Base-by-base conservation (phyloP, 805 yeast genomes). In the Wickerhamomyces canadensis region DNA sequence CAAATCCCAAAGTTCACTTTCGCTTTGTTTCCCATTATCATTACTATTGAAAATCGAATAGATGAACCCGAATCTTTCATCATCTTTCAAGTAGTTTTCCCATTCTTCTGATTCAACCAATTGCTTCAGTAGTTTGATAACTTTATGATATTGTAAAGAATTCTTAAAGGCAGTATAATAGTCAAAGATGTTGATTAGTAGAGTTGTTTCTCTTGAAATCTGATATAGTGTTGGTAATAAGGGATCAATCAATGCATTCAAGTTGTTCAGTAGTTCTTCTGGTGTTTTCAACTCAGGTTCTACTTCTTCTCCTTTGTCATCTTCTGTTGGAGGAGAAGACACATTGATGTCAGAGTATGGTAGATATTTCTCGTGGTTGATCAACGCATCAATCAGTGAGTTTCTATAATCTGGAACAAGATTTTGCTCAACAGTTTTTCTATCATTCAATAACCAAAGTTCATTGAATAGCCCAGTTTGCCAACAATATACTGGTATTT, bases 131-230 rank as follows among this genome's bases (percentile, higher is more conserved):
- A 54, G 55, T 1, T 37, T 31, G 43, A 58, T 37, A 1, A 64
- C 56, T 11, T 47, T 45, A 6, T 55, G 46, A 31, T 48, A 48
- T 4, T 64, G 60, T n/a, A 79, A 46, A 0, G 76, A 61, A 40
- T 68, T 74, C 50, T 67, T 74, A 59, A 83, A 83, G 0, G 84
- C 80, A 18, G 63, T 55, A 50, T 68, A 84, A 47, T 78, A 78
- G 47, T 84, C 94, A 58, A 67, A 79, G 36, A 81, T 68, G 51
- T 84, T 84, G 43, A 84, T 70, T 22, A 69, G 62, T 3, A 78
- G 67, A 18, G 84, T 83, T 0, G 96, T 89, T 48, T 88, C 96
- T 41, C 93, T 74, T 55, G 80, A 82, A 13, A 85, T 65, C 33
- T 75, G 72, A 60, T 76, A 88, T 37, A 88, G 55, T 34, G 72